Evolutionary conservation across 139 green algal species (phyloP), one percentile per base, ranked within the genome.

Genomic region (Astrephomene gubernaculifera): DNA sequence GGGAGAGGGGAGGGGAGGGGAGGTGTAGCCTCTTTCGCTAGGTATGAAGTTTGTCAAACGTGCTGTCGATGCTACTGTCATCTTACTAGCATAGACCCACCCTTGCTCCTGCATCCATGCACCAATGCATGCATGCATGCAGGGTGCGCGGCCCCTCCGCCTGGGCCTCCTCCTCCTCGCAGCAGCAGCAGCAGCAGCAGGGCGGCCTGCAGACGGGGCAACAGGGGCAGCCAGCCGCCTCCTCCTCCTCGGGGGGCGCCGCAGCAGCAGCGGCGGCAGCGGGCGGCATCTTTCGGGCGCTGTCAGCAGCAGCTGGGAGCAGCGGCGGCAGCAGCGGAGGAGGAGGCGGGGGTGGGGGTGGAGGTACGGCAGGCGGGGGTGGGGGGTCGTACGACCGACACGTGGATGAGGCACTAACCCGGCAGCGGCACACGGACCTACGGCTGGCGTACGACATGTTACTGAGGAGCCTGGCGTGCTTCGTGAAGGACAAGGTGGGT

Each of bases 361-460:
- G 45, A 71, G 10, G 44, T 61, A 29, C 61, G n/a, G 22, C 33
- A 61, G 70, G 82, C 75, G 21, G 75, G 35, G 25, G 70, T 29
- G 36, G 53, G 52, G 74, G 19, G 10, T 71, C 57, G 5, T 36
- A 57, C 74, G 19, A 1, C 31, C 44, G 14, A 39, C 49, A 67
- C 41, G 69, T 69, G 61, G 73, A 85, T 76, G 54, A 65, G 73
- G 68, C 70, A 60, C 79, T 82, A 33, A 27, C 65, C 45, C 85
- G 60, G 49, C 57, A 84, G 36, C 71, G 44, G 63, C 74, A 81
- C n/a, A 65, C 86, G n/a, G 86, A 91, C 44, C 82, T 93, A 31
- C 79, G 73, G 14, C 43, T 72, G 25, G 91, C 88, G 38, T 92
- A 90, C 78, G 86, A 89, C 41, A 73, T 92, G 81, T 84, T 94